Percentiles rank a stretch among this genome's conserved stretches.
phyloP scores from a whole-genome alignment of 257 asterid genomes.

The Cynanchum wilfordii region DNA sequence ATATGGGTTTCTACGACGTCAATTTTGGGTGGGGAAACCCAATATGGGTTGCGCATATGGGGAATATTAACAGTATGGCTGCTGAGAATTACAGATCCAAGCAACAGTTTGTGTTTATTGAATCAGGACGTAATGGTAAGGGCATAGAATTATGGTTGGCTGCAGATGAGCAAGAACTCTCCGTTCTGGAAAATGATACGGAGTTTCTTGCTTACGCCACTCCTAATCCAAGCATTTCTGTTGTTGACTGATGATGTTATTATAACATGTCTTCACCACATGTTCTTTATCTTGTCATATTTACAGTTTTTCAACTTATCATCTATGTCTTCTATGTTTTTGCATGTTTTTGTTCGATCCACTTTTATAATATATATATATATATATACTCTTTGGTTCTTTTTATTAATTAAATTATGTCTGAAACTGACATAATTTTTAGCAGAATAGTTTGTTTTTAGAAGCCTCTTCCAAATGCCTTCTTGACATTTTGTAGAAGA shows the following conservation, averaged over 20 bases:
- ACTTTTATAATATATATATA: no score
- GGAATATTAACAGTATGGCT: conserved; percentile 6
- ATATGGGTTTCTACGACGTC: conserved; percentile 14
- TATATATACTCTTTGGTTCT: no score
- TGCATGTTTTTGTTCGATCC: no score
- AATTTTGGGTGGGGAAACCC: conserved; percentile 25
- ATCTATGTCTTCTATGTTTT: no score
- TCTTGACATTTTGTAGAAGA: no score
- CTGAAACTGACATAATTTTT: no score
- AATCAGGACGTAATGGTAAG: not conserved
- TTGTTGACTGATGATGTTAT: not conserved
- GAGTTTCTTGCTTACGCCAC: conserved; percentile 22
- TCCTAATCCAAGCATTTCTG: conserved; percentile 21
- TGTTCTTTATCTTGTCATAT: no score
- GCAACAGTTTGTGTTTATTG: conserved; percentile 25
- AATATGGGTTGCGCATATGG: conserved; percentile 18
- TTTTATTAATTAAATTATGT: no score
- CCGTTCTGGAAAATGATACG: conserved; percentile 19
- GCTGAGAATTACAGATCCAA: conserved; percentile 11
- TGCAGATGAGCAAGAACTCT: conserved; percentile 13
- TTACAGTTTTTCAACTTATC: no score
- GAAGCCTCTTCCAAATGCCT: no score
- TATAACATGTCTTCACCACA: no score
- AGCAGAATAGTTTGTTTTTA: no score
- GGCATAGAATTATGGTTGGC: conserved; percentile 25